Conservation (phyloP, 768 basidiomycete genomes). For the Boletus rubroflammeus region DNA sequence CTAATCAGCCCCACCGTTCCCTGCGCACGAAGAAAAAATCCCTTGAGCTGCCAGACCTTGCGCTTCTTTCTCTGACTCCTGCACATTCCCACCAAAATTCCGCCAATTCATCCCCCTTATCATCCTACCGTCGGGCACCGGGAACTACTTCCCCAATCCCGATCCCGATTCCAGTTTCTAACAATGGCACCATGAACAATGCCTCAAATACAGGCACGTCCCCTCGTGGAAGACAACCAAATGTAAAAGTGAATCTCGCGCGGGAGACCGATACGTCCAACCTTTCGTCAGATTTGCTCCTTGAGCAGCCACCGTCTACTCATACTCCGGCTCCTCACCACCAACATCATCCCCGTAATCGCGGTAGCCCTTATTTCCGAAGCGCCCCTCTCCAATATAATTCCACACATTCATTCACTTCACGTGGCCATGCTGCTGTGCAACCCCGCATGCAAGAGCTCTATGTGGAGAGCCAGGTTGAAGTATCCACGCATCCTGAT, state of each 20-base stretch:
- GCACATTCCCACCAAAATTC: conserved; percentile 35
- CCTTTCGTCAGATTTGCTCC: conserved; percentile 37
- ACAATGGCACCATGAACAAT: conserved; percentile 37
- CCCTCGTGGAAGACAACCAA: conserved; percentile 32
- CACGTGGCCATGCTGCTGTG: conserved; percentile 32
- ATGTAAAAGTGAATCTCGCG: conserved; percentile 27
- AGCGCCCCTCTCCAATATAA: conserved; percentile 36
- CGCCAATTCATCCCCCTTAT: conserved; percentile 41
- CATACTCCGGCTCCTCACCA: conserved; percentile 37
- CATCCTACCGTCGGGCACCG: conserved; percentile 37
- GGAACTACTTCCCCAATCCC: conserved; percentile 49
- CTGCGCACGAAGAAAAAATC: conserved; percentile 67
- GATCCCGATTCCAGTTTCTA: conserved; percentile 40
- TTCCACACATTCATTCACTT: conserved; percentile 43
- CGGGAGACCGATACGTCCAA: conserved; percentile 28
- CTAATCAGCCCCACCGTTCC: conserved; percentile 51
- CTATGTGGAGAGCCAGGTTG: conserved; percentile 37
- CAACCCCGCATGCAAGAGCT: conserved; percentile 45
- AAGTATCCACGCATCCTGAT: conserved; percentile 28
- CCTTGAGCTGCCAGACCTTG: conserved; percentile 74
- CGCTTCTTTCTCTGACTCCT: conserved; percentile 46
- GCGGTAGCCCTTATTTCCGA: conserved; percentile 34
- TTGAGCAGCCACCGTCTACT: conserved; percentile 42
- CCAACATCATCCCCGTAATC: conserved; percentile 31
- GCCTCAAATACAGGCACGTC: conserved; percentile 35